A percentile compares a stretch with the other conserved stretches of the same genome.
These are phyloP conservation scores for Silene conica DNA, from an alignment of 148 eudicot species.

Conservation along the genomic window DNA sequence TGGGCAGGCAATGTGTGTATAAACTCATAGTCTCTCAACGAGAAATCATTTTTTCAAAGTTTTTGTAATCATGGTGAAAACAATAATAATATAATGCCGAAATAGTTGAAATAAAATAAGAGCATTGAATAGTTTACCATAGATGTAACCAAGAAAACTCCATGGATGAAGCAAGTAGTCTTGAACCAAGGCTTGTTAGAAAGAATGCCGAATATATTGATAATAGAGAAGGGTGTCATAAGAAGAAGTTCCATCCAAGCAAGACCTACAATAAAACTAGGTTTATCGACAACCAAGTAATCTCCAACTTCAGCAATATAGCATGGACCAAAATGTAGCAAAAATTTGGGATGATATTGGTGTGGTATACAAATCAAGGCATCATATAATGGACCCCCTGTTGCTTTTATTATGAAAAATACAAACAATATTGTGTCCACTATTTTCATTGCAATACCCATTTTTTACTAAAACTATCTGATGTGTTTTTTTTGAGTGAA, in stretches of 20 bases:
- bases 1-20: too few relatives aligned
- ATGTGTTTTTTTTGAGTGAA: too few relatives aligned
- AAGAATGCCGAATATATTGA: conserved; percentile 15
- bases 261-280: conserved; percentile 32
- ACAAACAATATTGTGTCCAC: conserved; percentile 23
- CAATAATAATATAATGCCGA: too few relatives aligned
- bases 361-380: conserved; percentile 21
- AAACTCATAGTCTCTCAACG: too few relatives aligned
- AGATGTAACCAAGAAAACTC: conserved; percentile 21
- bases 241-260: conserved; percentile 23
- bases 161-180: conserved; percentile 29
- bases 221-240: conserved; percentile 19
- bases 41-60: too few relatives aligned
- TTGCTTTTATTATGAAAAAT: conserved; percentile 16
- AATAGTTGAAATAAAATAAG: too few relatives aligned
- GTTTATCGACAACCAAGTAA: conserved; percentile 28
- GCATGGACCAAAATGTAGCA: conserved; percentile 22
- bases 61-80: too few relatives aligned
- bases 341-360: conserved; percentile 21
- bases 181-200: conserved; percentile 28
- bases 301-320: conserved; percentile 26
- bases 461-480: neutral
- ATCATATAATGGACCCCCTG: conserved; percentile 21
- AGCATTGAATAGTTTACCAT: conserved; percentile 18
- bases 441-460: conserved; percentile 21